These are phyloP conservation scores for Pontederia paniculata DNA, from an alignment of 176 grass and related monocot genomes.

Conservation along the genomic window DNA sequence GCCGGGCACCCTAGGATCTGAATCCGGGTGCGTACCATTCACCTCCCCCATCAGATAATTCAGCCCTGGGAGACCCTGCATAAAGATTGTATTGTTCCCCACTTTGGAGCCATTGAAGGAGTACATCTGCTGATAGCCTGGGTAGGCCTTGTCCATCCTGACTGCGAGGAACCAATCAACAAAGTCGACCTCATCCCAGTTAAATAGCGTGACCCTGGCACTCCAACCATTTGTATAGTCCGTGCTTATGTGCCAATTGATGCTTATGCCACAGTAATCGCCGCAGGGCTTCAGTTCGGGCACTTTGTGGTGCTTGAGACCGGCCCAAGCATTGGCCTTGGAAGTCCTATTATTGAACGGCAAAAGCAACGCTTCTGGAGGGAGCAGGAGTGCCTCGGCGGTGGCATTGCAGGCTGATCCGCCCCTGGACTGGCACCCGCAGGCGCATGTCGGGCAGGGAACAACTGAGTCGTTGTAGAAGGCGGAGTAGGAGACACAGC, in stretches of 20 bases:
- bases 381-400: slow-evolving; percentile 38
- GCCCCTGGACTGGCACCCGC: slow-evolving; percentile 45
- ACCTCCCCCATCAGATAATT: slow-evolving; percentile 79
- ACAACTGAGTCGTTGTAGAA: slow-evolving; percentile 79
- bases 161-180: slow-evolving; percentile 78
- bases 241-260: slow-evolving; percentile 69
- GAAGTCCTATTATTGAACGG: slow-evolving; percentile 34
- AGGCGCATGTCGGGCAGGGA: slow-evolving; percentile 72
- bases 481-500: slow-evolving; percentile 72
- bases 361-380: slow-evolving; percentile 45
- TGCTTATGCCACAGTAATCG: slow-evolving; percentile 55
- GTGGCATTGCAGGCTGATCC: slow-evolving; percentile 47
- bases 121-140: slow-evolving; percentile 62
- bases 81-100: slow-evolving; percentile 76
- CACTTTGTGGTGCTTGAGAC: slow-evolving; percentile 19
- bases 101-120: slow-evolving; percentile 53
- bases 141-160: slow-evolving; percentile 66
- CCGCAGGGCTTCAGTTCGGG: slow-evolving; percentile 49
- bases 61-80: slow-evolving; percentile 66
- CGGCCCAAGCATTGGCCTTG: slow-evolving; percentile 24
- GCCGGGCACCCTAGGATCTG: slow-evolving; percentile 37
- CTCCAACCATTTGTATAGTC: slow-evolving; percentile 84
- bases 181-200: slow-evolving; percentile 58
- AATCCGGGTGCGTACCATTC: slow-evolving; percentile 27
- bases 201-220: slow-evolving; percentile 77